A percentile compares a stretch with the other conserved stretches of the same genome.
phyloP scores from a whole-genome alignment of 2,329 filamentous ascomycete species.

The Ceratocystis cubensis region DNA sequence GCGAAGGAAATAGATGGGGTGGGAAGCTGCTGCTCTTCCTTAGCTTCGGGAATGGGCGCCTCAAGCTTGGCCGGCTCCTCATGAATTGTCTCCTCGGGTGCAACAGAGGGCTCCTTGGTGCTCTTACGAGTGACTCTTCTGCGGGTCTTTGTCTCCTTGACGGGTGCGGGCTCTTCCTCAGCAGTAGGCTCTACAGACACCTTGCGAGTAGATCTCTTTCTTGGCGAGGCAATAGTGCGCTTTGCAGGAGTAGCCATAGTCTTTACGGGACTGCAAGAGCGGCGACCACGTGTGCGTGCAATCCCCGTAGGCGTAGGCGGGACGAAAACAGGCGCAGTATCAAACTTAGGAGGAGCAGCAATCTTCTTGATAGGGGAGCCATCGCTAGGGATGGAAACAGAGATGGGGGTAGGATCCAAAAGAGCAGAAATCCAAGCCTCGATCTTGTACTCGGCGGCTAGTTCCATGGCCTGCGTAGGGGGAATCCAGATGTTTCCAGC shows the following conservation, averaged over 20 bases:
- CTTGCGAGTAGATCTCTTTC: slow-evolving; percentile 19
- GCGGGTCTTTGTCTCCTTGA: slow-evolving; percentile 18
- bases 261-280: slow-evolving; percentile 44
- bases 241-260: slow-evolving; percentile 43
- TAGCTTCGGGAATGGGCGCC: slow-evolving; percentile 39
- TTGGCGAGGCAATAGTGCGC: slow-evolving; percentile 27
- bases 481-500: slow-evolving; percentile 96
- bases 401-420: slow-evolving; percentile 73
- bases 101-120: slow-evolving; percentile 32
- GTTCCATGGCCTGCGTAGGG: slow-evolving; percentile 62
- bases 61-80: slow-evolving; percentile 57
- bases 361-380: slow-evolving; percentile 65
- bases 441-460: slow-evolving; percentile 82
- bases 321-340: slow-evolving; percentile 35
- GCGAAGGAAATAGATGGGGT: slow-evolving; percentile 27
- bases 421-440: slow-evolving; percentile 81
- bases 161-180: slow-evolving; percentile 7
- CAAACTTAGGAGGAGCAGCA: slow-evolving; percentile 67
- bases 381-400: slow-evolving; percentile 39
- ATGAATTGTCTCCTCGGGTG: slow-evolving; percentile 30
- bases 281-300: slow-evolving; percentile 38
- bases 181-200: slow-evolving; percentile 18
- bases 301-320: slow-evolving; percentile 39
- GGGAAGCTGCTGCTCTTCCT: slow-evolving; percentile 9
- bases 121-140: slow-evolving; percentile 19